Percentiles rank a stretch among this genome's conserved stretches.
Conservation (phyloP, 2,329 filamentous ascomycete genomes). For the Sporothrix schenckii region DNA sequence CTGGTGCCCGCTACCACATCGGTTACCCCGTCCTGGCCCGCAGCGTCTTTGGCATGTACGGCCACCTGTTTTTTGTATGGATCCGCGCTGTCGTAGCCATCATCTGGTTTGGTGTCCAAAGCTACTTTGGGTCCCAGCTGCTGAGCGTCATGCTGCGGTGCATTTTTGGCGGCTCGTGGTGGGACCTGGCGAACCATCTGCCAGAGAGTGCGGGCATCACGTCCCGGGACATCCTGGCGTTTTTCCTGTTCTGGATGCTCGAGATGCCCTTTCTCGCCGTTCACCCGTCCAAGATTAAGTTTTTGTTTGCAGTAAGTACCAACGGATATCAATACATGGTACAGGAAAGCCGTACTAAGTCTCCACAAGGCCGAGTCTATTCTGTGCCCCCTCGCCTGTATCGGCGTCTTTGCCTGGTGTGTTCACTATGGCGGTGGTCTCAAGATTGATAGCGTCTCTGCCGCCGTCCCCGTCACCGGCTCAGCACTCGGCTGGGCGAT, state of each 20-base stretch:
- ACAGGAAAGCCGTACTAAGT: too few relatives aligned
- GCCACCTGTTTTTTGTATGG: slow-evolving; percentile 28
- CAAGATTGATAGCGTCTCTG: slow-evolving; percentile 39
- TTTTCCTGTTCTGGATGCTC: slow-evolving; percentile 45
- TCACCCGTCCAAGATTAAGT: slow-evolving; percentile 47
- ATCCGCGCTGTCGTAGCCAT: slow-evolving; percentile 31
- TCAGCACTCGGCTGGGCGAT: slow-evolving; percentile 45
- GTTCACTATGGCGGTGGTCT: slow-evolving; percentile 29
- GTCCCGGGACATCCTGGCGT: slow-evolving; percentile 42
- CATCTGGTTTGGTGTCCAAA: slow-evolving; percentile 35
- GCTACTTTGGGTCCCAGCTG: slow-evolving; percentile 32
- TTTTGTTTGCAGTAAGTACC: slow-evolving; percentile 38
- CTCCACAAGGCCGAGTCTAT: slow-evolving; percentile 37
- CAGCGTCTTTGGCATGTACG: slow-evolving; percentile 33
- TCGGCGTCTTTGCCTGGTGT: slow-evolving; percentile 32
- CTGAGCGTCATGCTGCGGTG: slow-evolving; percentile 37
- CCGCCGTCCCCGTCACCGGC: slow-evolving; percentile 38
- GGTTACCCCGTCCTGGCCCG: slow-evolving; percentile 34
- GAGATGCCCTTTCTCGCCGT: slow-evolving; percentile 48
- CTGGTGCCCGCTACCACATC: slow-evolving; percentile 34
- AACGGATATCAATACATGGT: too few relatives aligned
- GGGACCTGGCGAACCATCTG: slow-evolving; percentile 44
- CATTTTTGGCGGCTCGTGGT: slow-evolving; percentile 43
- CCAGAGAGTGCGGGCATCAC: slow-evolving; percentile 45
- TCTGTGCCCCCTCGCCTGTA: slow-evolving; percentile 43